Percentiles rank a stretch among this genome's conserved stretches.
phyloP scores from a whole-genome alignment of 805 yeast species.

The Metschnikowia gruessii region DNA sequence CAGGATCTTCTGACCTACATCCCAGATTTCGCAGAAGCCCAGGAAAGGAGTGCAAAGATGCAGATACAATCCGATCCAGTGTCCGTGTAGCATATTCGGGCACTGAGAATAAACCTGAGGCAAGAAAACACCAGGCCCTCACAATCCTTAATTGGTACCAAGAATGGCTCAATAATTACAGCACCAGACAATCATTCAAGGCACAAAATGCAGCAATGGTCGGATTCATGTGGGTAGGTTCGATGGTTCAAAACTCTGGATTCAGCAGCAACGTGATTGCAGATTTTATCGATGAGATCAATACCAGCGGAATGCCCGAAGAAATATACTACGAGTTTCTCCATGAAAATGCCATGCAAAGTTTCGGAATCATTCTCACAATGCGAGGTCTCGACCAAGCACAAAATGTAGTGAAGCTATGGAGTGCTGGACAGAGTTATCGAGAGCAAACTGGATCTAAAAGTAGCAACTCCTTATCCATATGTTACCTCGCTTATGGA shows the following conservation, averaged over 20 bases:
- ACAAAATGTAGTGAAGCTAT: not conserved
- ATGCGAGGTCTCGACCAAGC: not conserved
- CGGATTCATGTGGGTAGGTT: slow-evolving; percentile 1
- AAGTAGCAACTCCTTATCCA: not conserved
- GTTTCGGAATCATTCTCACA: slow-evolving; percentile 1
- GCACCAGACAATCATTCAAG: not conserved
- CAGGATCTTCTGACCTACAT: not conserved
- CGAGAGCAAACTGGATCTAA: not conserved
- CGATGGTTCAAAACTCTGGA: not conserved
- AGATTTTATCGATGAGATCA: not conserved
- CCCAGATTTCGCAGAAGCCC: not conserved
- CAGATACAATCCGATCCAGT: not conserved
- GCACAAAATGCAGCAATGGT: not conserved
- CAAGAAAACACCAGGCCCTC: not conserved
- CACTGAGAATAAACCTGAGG: not conserved
- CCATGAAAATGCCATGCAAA: not conserved
- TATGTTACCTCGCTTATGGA: not conserved
- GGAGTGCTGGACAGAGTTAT: not conserved
- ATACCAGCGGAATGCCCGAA: not conserved
- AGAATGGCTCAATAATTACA: not conserved
- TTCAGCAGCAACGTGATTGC: not conserved
- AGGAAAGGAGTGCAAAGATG: not conserved
- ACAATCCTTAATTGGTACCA: not conserved
- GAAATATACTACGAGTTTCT: slow-evolving; percentile 1
- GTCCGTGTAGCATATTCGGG: not conserved